These are phyloP conservation scores for Rubroboletus satanas DNA, from an alignment of 768 basidiomycete species.

Conservation along the genomic window DNA sequence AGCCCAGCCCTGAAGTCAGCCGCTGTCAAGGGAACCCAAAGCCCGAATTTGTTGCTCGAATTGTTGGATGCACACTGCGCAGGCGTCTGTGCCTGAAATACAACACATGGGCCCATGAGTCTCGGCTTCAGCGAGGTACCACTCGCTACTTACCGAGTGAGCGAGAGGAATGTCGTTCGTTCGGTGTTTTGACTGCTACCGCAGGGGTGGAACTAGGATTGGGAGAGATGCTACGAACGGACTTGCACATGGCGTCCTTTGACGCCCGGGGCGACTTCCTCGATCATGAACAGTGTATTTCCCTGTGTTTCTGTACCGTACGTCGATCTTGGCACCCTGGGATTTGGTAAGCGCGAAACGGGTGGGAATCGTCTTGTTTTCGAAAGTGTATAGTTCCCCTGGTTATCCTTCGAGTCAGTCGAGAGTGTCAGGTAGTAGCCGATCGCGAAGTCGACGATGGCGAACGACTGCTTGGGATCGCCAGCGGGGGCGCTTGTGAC, in stretches of 20 bases:
- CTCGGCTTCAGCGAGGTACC: background rate
- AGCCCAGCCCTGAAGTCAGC: background rate
- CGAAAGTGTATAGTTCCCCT: slow-evolving; percentile 4
- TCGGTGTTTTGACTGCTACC: background rate
- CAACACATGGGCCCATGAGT: background rate
- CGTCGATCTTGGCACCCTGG: background rate
- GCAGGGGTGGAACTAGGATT: background rate
- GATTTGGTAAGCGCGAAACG: slow-evolving; percentile 1
- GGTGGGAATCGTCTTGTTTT: background rate
- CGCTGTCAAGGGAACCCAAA: slow-evolving; percentile 3
- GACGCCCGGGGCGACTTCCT: background rate
- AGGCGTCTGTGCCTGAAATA: background rate
- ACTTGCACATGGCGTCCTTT: slow-evolving; percentile 1
- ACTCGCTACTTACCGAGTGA: background rate
- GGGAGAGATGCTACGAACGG: slow-evolving; percentile 1
- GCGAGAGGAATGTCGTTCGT: background rate
- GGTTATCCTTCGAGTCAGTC: background rate
- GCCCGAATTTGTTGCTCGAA: background rate
- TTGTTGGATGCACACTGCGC: background rate
- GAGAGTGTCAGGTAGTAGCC: slow-evolving; percentile 11
- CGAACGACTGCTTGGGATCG: background rate
- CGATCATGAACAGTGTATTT: slow-evolving; percentile 3
- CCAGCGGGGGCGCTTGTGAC: background rate
- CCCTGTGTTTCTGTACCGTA: slow-evolving; percentile 1
- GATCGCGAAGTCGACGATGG: slow-evolving; percentile 8